Conservation (phyloP, 257 asterid species). For the Solanum peruvianum region DNA sequence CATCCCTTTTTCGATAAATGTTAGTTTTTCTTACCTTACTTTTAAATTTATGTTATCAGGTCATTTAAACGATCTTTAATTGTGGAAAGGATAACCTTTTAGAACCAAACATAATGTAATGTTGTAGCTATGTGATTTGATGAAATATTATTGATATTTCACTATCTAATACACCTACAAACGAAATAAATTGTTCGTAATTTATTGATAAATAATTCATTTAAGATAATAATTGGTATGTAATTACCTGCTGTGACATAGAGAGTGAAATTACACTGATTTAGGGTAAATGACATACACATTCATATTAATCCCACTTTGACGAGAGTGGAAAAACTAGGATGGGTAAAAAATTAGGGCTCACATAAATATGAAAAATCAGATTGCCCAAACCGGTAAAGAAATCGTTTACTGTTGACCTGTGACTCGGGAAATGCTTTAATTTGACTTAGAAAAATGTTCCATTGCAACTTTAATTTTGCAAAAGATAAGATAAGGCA, state of each 20-base stretch:
- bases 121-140: neutral
- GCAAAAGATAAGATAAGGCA: neutral
- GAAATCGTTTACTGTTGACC: too few relatives aligned
- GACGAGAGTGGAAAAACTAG: neutral
- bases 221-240: neutral
- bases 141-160: neutral
- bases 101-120: neutral
- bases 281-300: neutral
- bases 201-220: neutral
- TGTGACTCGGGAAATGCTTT: neutral
- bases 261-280: neutral
- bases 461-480: neutral
- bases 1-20: slow-evolving; percentile 1
- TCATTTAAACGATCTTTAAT: neutral
- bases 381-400: too few relatives aligned
- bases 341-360: too few relatives aligned
- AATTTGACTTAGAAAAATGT: neutral
- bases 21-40: slow-evolving; percentile 14
- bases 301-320: too few relatives aligned
- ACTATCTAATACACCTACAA: neutral
- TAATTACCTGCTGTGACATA: neutral
- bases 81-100: neutral
- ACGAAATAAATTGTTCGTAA: neutral
- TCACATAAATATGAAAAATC: too few relatives aligned
- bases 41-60: neutral